Evolutionary conservation across 225 moss, liverwort and hornwort species (phyloP), one percentile per base, ranked within the genome.

Genomic region (Sphagnum tenellum): DNA sequence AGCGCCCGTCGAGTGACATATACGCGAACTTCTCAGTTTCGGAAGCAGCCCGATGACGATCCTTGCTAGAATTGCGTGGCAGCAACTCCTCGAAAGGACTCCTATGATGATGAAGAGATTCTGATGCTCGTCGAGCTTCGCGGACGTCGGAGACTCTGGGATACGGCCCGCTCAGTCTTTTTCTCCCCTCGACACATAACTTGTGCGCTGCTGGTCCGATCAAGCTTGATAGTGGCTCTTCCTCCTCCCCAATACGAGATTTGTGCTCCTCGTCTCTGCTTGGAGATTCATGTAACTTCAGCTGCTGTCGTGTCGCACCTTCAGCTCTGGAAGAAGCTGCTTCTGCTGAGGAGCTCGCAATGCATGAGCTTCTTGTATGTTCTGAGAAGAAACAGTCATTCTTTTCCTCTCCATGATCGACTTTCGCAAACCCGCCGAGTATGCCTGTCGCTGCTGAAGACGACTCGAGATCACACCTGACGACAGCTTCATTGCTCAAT

Each of bases 1-100:
- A 76, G 45, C 79, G 82, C 44, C 79, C 82, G 47, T 83, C 82
- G 64, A 83, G 52, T 11, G 79, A 76, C 14, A 83, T 79, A 62
- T 79, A 79, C 0, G 82, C 79, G 50, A 76, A 83, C 56, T 67
- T 79, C n/a, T 71, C 79, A 2, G 71, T 61, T 29, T 29, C 29
- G 1, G 29, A 29, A 29, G 29, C 29, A 29, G 29, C 29, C 1
- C 29, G 29, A 29, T 29, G 29, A 29, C 29, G 29, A 29, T 29
- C 29, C 29, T 29, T 29, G 29, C 29, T 29, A 29, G 29, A 29
- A 29, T 29, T 29, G 29, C 29, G 29, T 29, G 29, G 29, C 29
- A 29, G 29, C 29, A 29, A 1, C 29, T 29, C 29, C 29, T 29
- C 29, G 29, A 29, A 29, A 29, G 29, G 29, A 29, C 29, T 29